Percentiles rank a stretch among this genome's conserved stretches.
These are phyloP conservation scores for Penstemon barbatus DNA, from an alignment of 257 asterid species.

Conservation along the genomic window DNA sequence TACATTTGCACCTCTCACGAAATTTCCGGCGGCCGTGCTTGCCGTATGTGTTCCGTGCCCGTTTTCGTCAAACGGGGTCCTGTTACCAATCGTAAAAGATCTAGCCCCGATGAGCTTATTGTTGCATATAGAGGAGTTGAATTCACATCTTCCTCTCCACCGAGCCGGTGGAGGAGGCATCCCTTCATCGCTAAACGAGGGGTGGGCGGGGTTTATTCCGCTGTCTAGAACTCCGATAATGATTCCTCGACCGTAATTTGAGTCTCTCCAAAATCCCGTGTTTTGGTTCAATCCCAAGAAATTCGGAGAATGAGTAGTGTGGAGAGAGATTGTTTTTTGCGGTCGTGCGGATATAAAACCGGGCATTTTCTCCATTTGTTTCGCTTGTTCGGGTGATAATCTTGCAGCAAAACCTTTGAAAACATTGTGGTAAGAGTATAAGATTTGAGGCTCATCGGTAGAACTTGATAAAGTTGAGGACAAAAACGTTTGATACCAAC, in stretches of 20 bases:
- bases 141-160: neutral
- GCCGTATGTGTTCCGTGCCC: constrained; percentile 67
- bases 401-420: constrained; percentile 6
- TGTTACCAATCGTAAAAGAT: neutral
- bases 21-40: constrained; percentile 54
- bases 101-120: constrained; percentile 61
- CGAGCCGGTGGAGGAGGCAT: neutral
- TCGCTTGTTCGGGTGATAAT: neutral
- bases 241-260: neutral
- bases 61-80: constrained; percentile 22
- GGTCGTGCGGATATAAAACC: neutral
- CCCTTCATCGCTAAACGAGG: neutral
- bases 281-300: constrained; percentile 13
- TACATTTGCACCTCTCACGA: constrained; percentile 43
- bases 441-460: neutral
- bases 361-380: neutral
- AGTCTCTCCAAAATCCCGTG: neutral
- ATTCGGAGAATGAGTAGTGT: constrained; percentile 19
- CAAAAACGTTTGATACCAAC: constrained; percentile 42
- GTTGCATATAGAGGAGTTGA: constrained; percentile 1
- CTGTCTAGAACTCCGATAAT: neutral
- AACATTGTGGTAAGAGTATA: constrained; percentile 27
- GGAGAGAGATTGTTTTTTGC: neutral
- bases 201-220: neutral
- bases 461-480: neutral